Conservation (phyloP, 371 early-diverging fungal species). For the Ordospora colligata region DNA sequence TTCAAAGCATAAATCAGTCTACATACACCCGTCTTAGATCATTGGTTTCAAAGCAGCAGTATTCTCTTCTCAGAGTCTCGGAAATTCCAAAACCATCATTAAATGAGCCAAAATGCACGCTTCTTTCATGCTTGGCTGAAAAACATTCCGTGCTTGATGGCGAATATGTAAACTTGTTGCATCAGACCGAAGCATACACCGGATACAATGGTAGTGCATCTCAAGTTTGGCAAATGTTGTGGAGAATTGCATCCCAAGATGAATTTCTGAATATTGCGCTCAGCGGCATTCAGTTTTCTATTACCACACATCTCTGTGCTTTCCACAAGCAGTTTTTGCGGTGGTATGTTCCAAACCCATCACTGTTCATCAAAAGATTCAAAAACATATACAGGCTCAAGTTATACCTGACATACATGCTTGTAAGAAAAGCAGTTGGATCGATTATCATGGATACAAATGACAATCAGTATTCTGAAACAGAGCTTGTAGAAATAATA, state of each 20-base stretch:
- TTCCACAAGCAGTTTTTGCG: constrained; percentile 14
- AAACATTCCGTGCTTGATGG: not conserved
- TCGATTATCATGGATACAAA: not conserved
- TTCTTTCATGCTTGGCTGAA: not conserved
- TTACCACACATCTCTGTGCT: constrained; percentile 32
- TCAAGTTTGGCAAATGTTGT: constrained; percentile 34
- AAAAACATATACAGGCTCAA: constrained; percentile 28
- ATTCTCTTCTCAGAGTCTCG: not conserved
- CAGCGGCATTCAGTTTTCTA: constrained; percentile 47
- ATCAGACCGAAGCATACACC: not conserved
- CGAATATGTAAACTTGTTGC: not conserved
- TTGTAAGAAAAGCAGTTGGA: constrained; percentile 22
- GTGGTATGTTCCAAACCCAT: constrained; percentile 24
- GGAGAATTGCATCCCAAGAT: not conserved
- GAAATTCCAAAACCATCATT: not conserved
- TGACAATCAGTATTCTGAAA: not conserved
- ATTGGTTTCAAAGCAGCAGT: not conserved
- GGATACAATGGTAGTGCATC: not conserved
- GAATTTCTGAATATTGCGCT: not conserved
- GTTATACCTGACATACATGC: constrained; percentile 15
- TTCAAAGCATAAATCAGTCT: not conserved
- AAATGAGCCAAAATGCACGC: not conserved
- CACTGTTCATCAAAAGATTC: constrained; percentile 10
- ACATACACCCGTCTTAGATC: not conserved
- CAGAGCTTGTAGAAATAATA: not conserved